Evolutionary conservation across 2,329 filamentous ascomycete genomes (phyloP), one percentile per base, ranked within the genome.

Genomic region (Ustilaginoidea virens): DNA sequence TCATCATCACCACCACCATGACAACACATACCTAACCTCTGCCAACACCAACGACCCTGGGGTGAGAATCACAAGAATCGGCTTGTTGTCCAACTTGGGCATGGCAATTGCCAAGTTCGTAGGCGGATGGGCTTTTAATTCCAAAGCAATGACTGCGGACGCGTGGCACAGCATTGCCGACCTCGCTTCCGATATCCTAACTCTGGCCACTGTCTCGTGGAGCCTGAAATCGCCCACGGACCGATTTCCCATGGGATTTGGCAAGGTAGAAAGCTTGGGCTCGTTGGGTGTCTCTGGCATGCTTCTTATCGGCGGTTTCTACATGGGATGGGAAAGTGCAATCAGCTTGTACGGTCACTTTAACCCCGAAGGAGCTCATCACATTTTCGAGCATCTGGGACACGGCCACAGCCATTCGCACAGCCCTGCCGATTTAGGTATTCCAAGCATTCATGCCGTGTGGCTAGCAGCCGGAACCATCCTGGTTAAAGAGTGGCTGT

Each of bases 231-330:
- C 82, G 5, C 85, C 90, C 0, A 82, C 80, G 8, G 68, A 79
- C 31, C 69, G 69, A 23, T 98, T 93, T 48, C 90, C 90, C 2
- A 73, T 75, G 44, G 90, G 90, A 2, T 98, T 92, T 49, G 90
- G 90, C 48, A 98, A 98, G 60, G 71, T 98, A n/a, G 90, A 98
- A 61, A 93, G 85, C 45, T 58, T 98, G 47, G 90, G 90, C 13
- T 90, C 85, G 14, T 60, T 98, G 34, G 90, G 87, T 11, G 90
- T 98, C 19, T 94, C 86, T 41, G 76, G 85, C 37, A 80, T 98
- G 57, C 63, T 98, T 43, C 68, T 98, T 2, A 73, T 77, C 27
- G 90, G 90, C 36, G 90, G 90, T 28, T 58, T 93, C 37, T 85
- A 92, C 52, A 96, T 98, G 79, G 85, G 85, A 37, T 72, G 79